These are phyloP conservation scores for Linum tenue DNA, from an alignment of 345 rosid species.

Conservation along the genomic window DNA sequence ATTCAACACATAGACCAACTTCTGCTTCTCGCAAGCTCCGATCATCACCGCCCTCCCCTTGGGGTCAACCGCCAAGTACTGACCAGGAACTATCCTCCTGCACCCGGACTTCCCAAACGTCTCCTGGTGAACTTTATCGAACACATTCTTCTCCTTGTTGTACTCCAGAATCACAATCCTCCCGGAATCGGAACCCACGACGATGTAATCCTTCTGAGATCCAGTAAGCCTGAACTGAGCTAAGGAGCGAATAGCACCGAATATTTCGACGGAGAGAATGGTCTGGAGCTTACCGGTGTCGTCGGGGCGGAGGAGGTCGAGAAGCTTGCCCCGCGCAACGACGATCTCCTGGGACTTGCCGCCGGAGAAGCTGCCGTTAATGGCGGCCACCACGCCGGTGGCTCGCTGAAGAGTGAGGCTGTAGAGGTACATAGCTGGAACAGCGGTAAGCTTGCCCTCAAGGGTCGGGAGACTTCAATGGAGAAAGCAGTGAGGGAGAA, in stretches of 20 bases:
- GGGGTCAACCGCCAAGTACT: constrained; percentile 83
- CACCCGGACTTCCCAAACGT: constrained; percentile 96
- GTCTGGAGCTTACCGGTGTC: constrained; percentile 85
- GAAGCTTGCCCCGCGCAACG: constrained; percentile 90
- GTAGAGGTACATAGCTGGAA: constrained; percentile 65
- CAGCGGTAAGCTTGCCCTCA: not conserved
- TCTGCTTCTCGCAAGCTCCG: constrained; percentile 96
- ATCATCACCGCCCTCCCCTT: constrained; percentile 95
- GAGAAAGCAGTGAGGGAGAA: not conserved
- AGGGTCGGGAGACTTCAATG: constrained; percentile 1
- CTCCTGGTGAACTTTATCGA: constrained; percentile 88
- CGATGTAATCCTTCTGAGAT: constrained; percentile 77
- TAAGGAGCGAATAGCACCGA: constrained; percentile 79
- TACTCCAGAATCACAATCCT: constrained; percentile 85
- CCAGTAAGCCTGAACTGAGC: constrained; percentile 95
- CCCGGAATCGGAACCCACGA: constrained; percentile 94
- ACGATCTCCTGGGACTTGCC: constrained; percentile 81
- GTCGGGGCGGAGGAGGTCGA: constrained; percentile 91
- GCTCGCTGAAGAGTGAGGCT: constrained; percentile 87
- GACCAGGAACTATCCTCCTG: constrained; percentile 91
- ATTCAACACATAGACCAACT: constrained; percentile 84
- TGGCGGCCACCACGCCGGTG: constrained; percentile 74
- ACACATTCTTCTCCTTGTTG: constrained; percentile 74
- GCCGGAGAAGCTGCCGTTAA: constrained; percentile 93
- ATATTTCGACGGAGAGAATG: constrained; percentile 77